Evolutionary conservation across 2,329 filamentous ascomycete genomes (phyloP).

Genomic region (Aspergillus neotritici): DNA sequence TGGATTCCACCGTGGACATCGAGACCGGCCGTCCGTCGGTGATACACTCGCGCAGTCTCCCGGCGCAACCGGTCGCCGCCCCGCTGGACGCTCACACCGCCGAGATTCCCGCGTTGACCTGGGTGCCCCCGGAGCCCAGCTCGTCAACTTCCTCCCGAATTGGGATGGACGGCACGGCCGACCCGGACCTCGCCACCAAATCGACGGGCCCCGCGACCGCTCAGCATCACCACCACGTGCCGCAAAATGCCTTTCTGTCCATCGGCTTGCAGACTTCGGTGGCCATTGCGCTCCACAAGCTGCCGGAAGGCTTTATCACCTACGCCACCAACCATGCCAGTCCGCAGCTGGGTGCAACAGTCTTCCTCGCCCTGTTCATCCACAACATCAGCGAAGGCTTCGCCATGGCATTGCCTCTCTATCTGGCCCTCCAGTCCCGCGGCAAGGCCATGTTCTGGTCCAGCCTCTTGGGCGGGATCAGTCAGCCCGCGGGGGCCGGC

Average conservation of each 20-base stretch:
- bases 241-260: constrained; percentile 84
- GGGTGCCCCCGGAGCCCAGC: no score
- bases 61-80: constrained; percentile 15
- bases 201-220: constrained; percentile 21
- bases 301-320: constrained; percentile 81
- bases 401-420: constrained; percentile 84
- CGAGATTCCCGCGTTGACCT: not conserved
- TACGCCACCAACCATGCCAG: constrained; percentile 97
- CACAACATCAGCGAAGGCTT: constrained; percentile 99
- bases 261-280: constrained; percentile 95
- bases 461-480: constrained; percentile 74
- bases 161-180: not conserved
- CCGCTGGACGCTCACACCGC: not conserved
- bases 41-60: constrained; percentile 14
- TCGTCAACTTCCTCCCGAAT: constrained; percentile 9
- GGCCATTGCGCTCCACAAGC: constrained; percentile 92
- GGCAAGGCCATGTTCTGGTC: constrained; percentile 79
- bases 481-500: constrained; percentile 78
- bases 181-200: constrained; percentile 4
- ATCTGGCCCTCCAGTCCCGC: constrained; percentile 79
- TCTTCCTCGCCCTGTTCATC: constrained; percentile 93
- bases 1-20: constrained; percentile 15
- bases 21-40: constrained; percentile 9
- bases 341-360: constrained; percentile 76
- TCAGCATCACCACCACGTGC: constrained; percentile 86